Evolutionary conservation across 192 early-diverging fungal species (phyloP), one percentile per base, ranked within the genome.

Genomic region (Tieghemiomyces parasiticus): DNA sequence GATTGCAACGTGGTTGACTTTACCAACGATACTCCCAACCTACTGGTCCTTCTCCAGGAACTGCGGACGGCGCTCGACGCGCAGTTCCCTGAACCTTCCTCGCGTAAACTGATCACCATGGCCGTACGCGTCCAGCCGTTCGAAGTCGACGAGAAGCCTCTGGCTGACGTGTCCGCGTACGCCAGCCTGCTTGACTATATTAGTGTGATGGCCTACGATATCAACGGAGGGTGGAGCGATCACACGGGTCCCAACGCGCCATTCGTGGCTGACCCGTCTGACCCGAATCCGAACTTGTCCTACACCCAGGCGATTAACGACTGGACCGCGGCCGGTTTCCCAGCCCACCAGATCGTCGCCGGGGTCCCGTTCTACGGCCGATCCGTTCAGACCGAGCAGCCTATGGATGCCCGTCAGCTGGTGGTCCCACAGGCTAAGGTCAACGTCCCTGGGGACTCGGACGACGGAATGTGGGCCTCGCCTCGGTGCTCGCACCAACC

Each of bases 201-300:
- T 49, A 83, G 82, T 38, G 59, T 91, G 16, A 80, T 88, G 68
- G 78, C 77, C 0, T 86, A 87, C 61, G 84, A 82, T 64, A 71
- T 74, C 35, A 68, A 80, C 46, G 74, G 79, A 0, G 67, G 74
- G 26, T 76, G 80, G 67, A 61, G 60, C 31, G 47, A 60, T 4
- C 65, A 63, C 1, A 84, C 78, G 1, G 82, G 82, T 0, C 79
- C 82, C 20, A 84, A 84, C 60, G 74, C 83, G 20, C 81, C 83
- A 31, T 70, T 82, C 8, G 71, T 63, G 45, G 65, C 49, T 46
- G n/a, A n/a, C n/a, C n/a, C n/a, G n/a, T n/a, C n/a, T n/a, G n/a
- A n/a, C n/a, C 2, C 42, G 0, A 65, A 61, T 16, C 14, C 30
- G 22, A 52, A 52, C 24, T 31, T 65, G 0, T 79, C 74, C 4